A percentile compares a stretch with the other conserved stretches of the same genome.
phyloP scores from a whole-genome alignment of 208 protist genomes.

The Strigomonas culicis region DNA sequence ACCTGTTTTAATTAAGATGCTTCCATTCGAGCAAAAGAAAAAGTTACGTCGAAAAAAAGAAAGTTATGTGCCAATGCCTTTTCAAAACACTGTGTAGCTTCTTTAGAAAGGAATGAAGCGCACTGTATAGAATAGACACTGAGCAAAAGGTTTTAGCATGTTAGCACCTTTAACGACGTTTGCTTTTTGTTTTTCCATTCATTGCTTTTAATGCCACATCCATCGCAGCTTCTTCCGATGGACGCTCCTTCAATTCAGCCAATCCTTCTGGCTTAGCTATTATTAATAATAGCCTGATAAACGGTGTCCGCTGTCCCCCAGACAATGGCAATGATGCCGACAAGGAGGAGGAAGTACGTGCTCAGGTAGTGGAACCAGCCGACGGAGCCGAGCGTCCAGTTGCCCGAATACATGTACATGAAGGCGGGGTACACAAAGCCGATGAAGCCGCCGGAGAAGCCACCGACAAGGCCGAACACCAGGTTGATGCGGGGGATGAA shows the following conservation, averaged over 20 bases:
- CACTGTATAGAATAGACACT: no score
- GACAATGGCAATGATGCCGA: slow-evolving; percentile 57
- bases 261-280: no score
- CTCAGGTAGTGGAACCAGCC: slow-evolving; percentile 56
- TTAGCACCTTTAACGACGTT: no score
- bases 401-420: slow-evolving; percentile 66
- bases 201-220: no score
- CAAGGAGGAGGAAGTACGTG: slow-evolving; percentile 57
- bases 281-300: slow-evolving; percentile 45
- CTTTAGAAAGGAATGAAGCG: no score
- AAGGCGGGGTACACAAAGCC: slow-evolving; percentile 70
- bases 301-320: slow-evolving; percentile 56
- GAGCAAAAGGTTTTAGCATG: no score
- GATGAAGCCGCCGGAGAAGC: slow-evolving; percentile 63
- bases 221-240: no score
- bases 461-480: slow-evolving; percentile 71
- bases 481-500: slow-evolving; percentile 67
- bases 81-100: no score
- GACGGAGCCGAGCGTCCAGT: slow-evolving; percentile 25
- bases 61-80: no score
- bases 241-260: no score
- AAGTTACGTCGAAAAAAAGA: neutral
- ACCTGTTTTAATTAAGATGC: no score
- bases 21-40: neutral
- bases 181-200: no score